Evolutionary conservation across 257 asterid species (phyloP), one percentile per base, ranked within the genome.

Genomic region (Scutellaria galericulata): DNA sequence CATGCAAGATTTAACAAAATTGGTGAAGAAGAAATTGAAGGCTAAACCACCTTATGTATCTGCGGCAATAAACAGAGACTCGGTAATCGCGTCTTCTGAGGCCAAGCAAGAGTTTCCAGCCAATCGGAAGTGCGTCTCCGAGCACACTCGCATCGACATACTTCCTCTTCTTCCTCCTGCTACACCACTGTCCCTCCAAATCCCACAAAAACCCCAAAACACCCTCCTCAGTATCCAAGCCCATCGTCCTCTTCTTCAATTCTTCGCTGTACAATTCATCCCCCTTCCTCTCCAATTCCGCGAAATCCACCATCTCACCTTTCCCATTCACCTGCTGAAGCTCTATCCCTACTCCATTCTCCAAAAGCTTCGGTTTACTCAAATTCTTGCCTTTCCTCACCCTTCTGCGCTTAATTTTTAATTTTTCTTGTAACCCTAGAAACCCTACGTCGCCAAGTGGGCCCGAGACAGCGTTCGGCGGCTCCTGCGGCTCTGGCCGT

Each of bases 111-210:
- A 94, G 86, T 82, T 89, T 89, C 98, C 98, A 94, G 62, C 89
- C 92, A 69, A 87, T 45, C 0, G 97, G 98, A 79, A 94, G 78
- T 13, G 82, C 79, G 63, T 83, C 89, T 41, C 90, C 93, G 24
- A 91, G 81, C 54, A 65, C 50, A 24, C 76, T 76, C 1, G 98
- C 96, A 66, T 94, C 93, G 18, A 91, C 96, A 76, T 82, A 91
- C 82, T 88, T 94, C 88, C 97, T 94, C 88, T 74, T 89, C 90
- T 78, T 86, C 90, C 98, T 89, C 82, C 87, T 86, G 81, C 98
- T 94, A 78, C 96, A 81, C 98, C 98, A 94, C 70, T 86, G 85
- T 27, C 98, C 98, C 67, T 94, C 95, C 86, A 94, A 76, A 39
- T 79, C 82, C 79, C 81, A 66, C 83, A 94, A 76, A 68, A 89